Evolutionary conservation across 2,329 filamentous ascomycete genomes (phyloP).

Genomic region (Lachnellula subtilissima): DNA sequence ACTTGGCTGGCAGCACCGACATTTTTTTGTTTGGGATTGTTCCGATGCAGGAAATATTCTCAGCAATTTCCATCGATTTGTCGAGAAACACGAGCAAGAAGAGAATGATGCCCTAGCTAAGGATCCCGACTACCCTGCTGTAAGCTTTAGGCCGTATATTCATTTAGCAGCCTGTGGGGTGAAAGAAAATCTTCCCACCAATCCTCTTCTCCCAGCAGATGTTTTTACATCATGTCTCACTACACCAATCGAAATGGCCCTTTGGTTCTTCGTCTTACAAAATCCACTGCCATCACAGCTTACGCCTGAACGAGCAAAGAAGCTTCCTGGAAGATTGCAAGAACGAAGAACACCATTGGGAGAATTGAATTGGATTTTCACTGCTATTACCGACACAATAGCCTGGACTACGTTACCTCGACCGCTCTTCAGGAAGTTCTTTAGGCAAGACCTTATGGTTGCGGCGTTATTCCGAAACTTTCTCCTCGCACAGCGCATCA

Average conservation of each 20-base stretch:
- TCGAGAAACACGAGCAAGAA: constrained; percentile 90
- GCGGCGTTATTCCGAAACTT: constrained; percentile 96
- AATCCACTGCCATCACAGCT: constrained; percentile 63
- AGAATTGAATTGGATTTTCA: constrained; percentile 99
- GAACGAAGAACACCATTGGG: constrained; percentile 90
- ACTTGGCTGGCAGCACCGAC: constrained; percentile 94
- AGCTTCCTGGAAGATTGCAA: constrained; percentile 85
- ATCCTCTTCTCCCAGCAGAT: constrained; percentile 87
- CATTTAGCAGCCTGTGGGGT: constrained; percentile 88
- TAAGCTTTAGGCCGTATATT: constrained; percentile 65
- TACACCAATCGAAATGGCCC: constrained; percentile 93
- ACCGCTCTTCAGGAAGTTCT: constrained; percentile 91
- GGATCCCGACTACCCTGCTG: constrained; percentile 80
- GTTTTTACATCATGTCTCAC: constrained; percentile 94
- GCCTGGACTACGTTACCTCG: constrained; percentile 94
- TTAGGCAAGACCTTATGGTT: constrained; percentile 98
- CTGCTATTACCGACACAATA: constrained; percentile 96
- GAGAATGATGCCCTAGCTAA: constrained; percentile 70
- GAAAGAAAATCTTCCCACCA: constrained; percentile 90
- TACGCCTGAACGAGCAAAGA: constrained; percentile 76
- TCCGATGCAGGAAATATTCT: constrained; percentile 95
- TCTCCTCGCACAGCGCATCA: constrained; percentile 86
- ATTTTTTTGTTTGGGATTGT: constrained; percentile 93
- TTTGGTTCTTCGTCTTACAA: constrained; percentile 93
- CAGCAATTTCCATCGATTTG: constrained; percentile 88